These are phyloP conservation scores for Pachyrhizus erosus DNA, from an alignment of 306 rosid species.

Conservation along the genomic window DNA sequence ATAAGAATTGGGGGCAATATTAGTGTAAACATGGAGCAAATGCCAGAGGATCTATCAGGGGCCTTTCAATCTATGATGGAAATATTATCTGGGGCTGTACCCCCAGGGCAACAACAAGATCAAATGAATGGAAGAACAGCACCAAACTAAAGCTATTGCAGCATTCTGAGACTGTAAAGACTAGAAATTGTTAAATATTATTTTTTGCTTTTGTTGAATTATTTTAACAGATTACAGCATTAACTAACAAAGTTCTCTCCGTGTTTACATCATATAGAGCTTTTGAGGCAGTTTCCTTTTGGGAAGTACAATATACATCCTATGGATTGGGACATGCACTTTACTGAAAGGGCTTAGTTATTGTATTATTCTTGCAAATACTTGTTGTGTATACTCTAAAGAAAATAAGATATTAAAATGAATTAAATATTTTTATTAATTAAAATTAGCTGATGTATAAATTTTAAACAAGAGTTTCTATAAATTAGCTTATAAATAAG, in stretches of 20 bases:
- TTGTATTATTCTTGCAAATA: neutral
- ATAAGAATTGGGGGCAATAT: constrained; percentile 56
- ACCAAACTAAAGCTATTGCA: constrained; percentile 52
- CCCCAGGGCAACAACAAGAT: constrained; percentile 59
- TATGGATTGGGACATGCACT: constrained; percentile 17
- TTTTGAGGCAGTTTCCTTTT: constrained; percentile 6
- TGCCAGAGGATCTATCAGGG: constrained; percentile 72
- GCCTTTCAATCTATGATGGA: constrained; percentile 74
- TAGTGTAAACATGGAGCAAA: constrained; percentile 63
- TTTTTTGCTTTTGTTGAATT: neutral
- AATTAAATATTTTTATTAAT: too few relatives aligned
- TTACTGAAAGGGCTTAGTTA: neutral
- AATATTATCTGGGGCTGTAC: constrained; percentile 63
- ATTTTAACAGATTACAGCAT: neutral
- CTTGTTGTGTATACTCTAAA: too few relatives aligned
- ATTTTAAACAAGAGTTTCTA: too few relatives aligned
- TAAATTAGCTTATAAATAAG: too few relatives aligned
- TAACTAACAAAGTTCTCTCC: neutral
- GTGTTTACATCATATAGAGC: neutral
- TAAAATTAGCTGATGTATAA: too few relatives aligned
- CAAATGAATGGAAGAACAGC: constrained; percentile 55
- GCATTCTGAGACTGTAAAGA: constrained; percentile 32
- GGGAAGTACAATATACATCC: neutral
- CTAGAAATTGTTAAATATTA: constrained; percentile 1
- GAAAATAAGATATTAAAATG: too few relatives aligned